phyloP scores from a whole-genome alignment of 2,329 filamentous ascomycete genomes.

The Scortechinia acanthostroma region DNA sequence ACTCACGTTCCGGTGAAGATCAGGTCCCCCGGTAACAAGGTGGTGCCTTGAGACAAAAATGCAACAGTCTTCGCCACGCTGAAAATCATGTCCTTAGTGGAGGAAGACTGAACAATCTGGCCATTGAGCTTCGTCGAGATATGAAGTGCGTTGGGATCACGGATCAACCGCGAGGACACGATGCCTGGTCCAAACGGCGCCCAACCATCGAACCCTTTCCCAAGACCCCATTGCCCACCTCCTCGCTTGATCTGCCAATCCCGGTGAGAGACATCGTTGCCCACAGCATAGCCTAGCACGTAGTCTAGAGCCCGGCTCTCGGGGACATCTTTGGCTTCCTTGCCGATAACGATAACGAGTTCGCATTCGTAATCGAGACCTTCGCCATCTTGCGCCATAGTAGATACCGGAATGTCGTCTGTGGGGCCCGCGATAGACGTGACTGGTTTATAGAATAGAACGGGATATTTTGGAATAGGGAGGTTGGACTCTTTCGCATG shows the following conservation, averaged over 20 bases:
- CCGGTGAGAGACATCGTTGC: slow-evolving; percentile 75
- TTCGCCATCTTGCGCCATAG: slow-evolving; percentile 55
- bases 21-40: slow-evolving; percentile 54
- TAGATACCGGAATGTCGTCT: slow-evolving; percentile 60
- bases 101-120: slow-evolving; percentile 37
- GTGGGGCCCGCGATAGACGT: slow-evolving; percentile 59
- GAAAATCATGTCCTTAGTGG: slow-evolving; percentile 57
- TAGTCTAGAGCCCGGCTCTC: slow-evolving; percentile 62
- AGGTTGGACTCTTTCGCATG: slow-evolving; percentile 66
- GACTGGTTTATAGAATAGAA: slow-evolving; percentile 69
- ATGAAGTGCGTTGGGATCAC: slow-evolving; percentile 44
- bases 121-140: slow-evolving; percentile 56
- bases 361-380: slow-evolving; percentile 77
- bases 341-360: slow-evolving; percentile 67
- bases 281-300: slow-evolving; percentile 68
- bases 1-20: slow-evolving; percentile 60
- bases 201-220: slow-evolving; percentile 73
- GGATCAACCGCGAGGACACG: slow-evolving; percentile 44
- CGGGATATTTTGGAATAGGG: slow-evolving; percentile 63
- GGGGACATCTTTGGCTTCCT: slow-evolving; percentile 55
- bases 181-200: slow-evolving; percentile 69
- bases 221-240: slow-evolving; percentile 64
- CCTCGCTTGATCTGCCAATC: slow-evolving; percentile 68
- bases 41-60: slow-evolving; percentile 53
- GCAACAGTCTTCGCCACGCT: slow-evolving; percentile 48